phyloP scores from a whole-genome alignment of 768 basidiomycete genomes.

The Boletus pseudopeckii region DNA sequence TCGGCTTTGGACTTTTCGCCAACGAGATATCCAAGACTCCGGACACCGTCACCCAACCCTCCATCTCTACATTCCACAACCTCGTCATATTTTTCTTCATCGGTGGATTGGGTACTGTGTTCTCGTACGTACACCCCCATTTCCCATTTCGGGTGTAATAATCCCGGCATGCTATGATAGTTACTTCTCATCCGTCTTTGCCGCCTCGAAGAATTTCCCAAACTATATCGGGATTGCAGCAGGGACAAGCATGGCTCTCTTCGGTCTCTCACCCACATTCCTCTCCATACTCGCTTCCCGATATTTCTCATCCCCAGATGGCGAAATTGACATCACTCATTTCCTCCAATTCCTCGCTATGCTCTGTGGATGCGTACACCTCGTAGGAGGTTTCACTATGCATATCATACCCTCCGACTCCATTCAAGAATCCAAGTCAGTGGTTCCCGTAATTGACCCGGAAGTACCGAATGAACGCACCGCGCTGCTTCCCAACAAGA shows the following conservation, averaged over 20 bases:
- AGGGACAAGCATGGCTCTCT: conserved; percentile 66
- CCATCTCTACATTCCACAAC: conserved; percentile 45
- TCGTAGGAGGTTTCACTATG: conserved; percentile 50
- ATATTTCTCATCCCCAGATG: conserved; percentile 50
- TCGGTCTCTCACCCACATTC: conserved; percentile 79
- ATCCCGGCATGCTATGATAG: conserved; percentile 22
- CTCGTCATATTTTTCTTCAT: conserved; percentile 60
- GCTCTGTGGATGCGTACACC: conserved; percentile 49
- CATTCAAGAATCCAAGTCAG: neutral
- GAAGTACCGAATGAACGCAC: conserved; percentile 29
- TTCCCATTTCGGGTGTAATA: neutral
- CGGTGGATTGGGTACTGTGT: conserved; percentile 64
- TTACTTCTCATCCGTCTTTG: conserved; percentile 73
- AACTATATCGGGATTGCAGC: conserved; percentile 61
- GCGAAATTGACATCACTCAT: conserved; percentile 43
- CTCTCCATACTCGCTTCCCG: conserved; percentile 61
- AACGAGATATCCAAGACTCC: conserved; percentile 50
- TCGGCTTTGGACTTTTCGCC: conserved; percentile 63
- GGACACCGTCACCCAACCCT: conserved; percentile 35
- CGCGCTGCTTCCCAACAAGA: conserved; percentile 28
- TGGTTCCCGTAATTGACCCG: conserved; percentile 4
- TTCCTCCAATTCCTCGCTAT: conserved; percentile 60
- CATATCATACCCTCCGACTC: conserved; percentile 17
- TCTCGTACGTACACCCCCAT: conserved; percentile 51
- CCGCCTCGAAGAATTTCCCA: conserved; percentile 70